phyloP scores from a whole-genome alignment of 495 filamentous ascomycete species.

The Penicillium cataractarum region DNA sequence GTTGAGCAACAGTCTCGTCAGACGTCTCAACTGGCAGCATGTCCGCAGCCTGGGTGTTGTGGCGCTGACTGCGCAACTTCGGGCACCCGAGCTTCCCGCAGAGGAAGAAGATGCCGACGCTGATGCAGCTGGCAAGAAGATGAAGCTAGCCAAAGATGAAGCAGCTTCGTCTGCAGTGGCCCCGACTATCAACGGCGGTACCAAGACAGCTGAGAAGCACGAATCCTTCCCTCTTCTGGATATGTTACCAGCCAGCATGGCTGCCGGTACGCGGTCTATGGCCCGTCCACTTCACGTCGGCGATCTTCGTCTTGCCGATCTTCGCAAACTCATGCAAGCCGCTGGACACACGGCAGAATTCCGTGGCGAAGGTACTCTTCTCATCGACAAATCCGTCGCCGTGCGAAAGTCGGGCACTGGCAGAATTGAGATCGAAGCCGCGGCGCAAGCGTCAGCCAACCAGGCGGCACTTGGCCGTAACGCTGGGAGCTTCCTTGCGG shows the following conservation, averaged over 20 bases:
- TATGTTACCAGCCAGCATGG: slow-evolving; percentile 73
- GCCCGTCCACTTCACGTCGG: slow-evolving; percentile 93
- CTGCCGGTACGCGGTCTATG: slow-evolving; percentile 73
- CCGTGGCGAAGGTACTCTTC: slow-evolving; percentile 85
- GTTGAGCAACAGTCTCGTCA: slow-evolving; percentile 78
- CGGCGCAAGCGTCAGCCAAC: slow-evolving; percentile 50
- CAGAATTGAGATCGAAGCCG: slow-evolving; percentile 86
- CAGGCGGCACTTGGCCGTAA: slow-evolving; percentile 37
- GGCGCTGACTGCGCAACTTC: slow-evolving; percentile 73
- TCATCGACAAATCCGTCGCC: slow-evolving; percentile 85
- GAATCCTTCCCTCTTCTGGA: slow-evolving; percentile 69
- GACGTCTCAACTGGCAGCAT: slow-evolving; percentile 90
- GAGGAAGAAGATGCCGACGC: slow-evolving; percentile 38
- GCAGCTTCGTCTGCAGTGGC: slow-evolving; percentile 29
- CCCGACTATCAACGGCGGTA: slow-evolving; percentile 25
- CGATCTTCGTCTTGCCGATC: slow-evolving; percentile 85
- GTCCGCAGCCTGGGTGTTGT: slow-evolving; percentile 88
- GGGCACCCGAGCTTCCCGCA: slow-evolving; percentile 34
- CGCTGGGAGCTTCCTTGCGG: slow-evolving; percentile 68
- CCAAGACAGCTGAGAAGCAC: slow-evolving; percentile 33
- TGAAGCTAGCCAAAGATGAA: slow-evolving; percentile 60
- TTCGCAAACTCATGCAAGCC: slow-evolving; percentile 79
- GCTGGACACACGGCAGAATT: slow-evolving; percentile 90
- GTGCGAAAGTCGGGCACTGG: slow-evolving; percentile 88
- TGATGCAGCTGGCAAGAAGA: slow-evolving; percentile 64